These are phyloP conservation scores for Camelina sativa DNA, from an alignment of 345 rosid genomes.

Conservation along the genomic window DNA sequence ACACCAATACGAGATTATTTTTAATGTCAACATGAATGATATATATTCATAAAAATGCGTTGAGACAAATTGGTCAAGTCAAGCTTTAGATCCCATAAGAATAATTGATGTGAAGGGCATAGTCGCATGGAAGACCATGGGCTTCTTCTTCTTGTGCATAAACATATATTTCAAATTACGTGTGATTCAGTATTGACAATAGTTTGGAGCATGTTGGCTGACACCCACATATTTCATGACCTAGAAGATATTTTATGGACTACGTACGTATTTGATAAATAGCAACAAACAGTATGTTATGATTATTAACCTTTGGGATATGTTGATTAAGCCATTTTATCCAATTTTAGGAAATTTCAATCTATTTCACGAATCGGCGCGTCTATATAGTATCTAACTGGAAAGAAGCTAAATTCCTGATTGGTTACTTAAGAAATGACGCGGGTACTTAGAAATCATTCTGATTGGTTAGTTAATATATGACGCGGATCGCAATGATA, in stretches of 20 bases:
- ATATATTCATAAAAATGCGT: not conserved
- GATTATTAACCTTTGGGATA: too few species aligned
- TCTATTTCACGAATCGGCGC: too few species aligned
- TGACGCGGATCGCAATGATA: conserved; percentile 24
- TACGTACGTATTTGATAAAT: too few species aligned
- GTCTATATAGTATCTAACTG: too few species aligned
- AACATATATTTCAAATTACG: not conserved
- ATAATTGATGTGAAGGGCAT: not conserved
- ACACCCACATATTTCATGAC: too few species aligned
- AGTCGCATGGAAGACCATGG: not conserved
- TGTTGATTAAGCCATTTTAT: too few species aligned
- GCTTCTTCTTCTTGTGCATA: not conserved
- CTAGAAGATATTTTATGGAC: too few species aligned
- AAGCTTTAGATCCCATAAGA: conserved; percentile 4
- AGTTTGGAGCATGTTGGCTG: not conserved
- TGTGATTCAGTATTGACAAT: not conserved
- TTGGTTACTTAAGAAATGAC: too few species aligned
- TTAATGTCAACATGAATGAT: not conserved
- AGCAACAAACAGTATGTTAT: too few species aligned
- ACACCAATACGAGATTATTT: not conserved
- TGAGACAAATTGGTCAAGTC: conserved; percentile 12
- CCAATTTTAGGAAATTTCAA: too few species aligned
- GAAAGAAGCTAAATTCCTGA: too few species aligned
- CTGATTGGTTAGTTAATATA: conserved; percentile 12
- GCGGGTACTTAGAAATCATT: not conserved